These are phyloP conservation scores for Prinsepia uniflora DNA, from an alignment of 306 rosid species.

Conservation along the genomic window DNA sequence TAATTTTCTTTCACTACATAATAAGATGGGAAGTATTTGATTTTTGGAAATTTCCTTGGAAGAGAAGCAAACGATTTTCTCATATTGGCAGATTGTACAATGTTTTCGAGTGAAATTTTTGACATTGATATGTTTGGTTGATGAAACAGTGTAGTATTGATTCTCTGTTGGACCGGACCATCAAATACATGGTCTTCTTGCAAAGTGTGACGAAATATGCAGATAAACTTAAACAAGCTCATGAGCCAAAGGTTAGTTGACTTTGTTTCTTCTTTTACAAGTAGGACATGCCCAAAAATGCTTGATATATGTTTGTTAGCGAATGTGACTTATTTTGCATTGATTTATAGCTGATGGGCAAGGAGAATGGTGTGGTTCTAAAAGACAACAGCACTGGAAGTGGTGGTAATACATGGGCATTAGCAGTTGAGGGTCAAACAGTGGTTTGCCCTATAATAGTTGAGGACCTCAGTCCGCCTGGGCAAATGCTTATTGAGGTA, in stretches of 20 bases:
- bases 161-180: constrained; percentile 71
- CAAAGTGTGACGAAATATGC: constrained; percentile 55
- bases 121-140: constrained; percentile 20
- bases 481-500: constrained; percentile 93
- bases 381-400: constrained; percentile 32
- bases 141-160: constrained; percentile 91
- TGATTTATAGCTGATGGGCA: constrained; percentile 46
- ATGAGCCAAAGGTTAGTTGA: constrained; percentile 58
- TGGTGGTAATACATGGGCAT: constrained; percentile 63
- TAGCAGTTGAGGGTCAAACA: constrained; percentile 58
- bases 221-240: constrained; percentile 60
- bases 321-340: constrained; percentile 16
- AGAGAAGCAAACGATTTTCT: background rate
- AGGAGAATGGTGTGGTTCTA: constrained; percentile 39
- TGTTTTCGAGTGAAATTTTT: background rate
- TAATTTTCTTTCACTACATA: constrained; percentile 11
- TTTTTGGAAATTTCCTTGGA: background rate
- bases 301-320: constrained; percentile 20
- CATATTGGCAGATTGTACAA: background rate
- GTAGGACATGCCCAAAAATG: background rate
- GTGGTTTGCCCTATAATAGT: constrained; percentile 77
- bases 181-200: constrained; percentile 82
- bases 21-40: background rate
- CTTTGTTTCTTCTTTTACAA: constrained; percentile 2
- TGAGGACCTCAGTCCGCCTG: constrained; percentile 68